Base-by-base conservation (phyloP, 257 asterid genomes). In the Nyctanthes arbortristis region DNA sequence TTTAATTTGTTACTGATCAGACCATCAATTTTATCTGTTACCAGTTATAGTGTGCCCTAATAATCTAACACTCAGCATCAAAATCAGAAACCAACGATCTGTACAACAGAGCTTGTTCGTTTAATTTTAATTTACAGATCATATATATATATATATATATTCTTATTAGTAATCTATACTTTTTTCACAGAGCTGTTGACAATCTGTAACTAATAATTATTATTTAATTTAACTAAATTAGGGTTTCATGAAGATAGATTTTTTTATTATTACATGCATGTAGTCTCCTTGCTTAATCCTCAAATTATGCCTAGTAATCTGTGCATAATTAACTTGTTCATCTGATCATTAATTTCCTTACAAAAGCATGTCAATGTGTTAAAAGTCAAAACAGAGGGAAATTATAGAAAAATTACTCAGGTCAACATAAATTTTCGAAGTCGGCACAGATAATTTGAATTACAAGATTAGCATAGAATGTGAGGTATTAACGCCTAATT, bases 271-370 rank as follows among this genome's bases (percentile, higher is more conserved):
- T 49, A 11, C 14, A 13, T n/a, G n/a, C n/a, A n/a, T n/a, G n/a
- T 7, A 39, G 72, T 70, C 76, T 36, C 56, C 63, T 80, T 74
- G 62, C 87, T 77, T 77, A 61, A 58, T 61, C 85, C 88, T 76
- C 65, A 83, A 85, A 79, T 72, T 56, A 69, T 74, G 91, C 68
- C 73, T 74, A 30, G 60, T 61, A 60, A 76, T 69, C 66, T 69
- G 77, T 58, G 37, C 12, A 60, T 4, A 11, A 36, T 47, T 64
- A 56, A 39, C 60, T 34, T 40, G 32, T 43, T 40, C 40, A 58
- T 66, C 60, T 61, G 49, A 67, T 56, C 71, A 62, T 78, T 35
- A 33, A 61, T 14, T 47, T 59, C 58, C 73, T 58, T 1, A 61
- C 65, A 60, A 66, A 72, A 73, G 18, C 61, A 66, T 63, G 52